These are phyloP conservation scores for Domatiomyces globalis DNA, from an alignment of 2,329 filamentous ascomycete genomes.

Conservation along the genomic window DNA sequence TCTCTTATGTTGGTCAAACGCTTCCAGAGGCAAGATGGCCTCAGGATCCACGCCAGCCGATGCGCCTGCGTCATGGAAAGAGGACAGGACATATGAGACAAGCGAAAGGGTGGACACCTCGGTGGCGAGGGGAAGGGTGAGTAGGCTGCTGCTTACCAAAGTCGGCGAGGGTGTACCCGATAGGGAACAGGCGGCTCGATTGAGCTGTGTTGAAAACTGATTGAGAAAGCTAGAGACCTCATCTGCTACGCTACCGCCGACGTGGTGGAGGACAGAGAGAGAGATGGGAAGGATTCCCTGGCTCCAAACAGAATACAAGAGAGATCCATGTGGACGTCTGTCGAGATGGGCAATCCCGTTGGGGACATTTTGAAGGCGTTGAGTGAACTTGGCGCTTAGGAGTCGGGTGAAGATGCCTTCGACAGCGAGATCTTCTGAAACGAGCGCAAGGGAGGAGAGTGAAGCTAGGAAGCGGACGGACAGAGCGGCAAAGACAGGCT, in stretches of 20 bases:
- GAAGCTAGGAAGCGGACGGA: slow-evolving; percentile 78
- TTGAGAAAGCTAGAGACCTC: slow-evolving; percentile 82
- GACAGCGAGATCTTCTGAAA: slow-evolving; percentile 82
- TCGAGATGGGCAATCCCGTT: slow-evolving; percentile 68
- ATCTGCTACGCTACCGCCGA: slow-evolving; percentile 66
- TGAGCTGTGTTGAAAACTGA: slow-evolving; percentile 68
- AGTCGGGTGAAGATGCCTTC: slow-evolving; percentile 72
- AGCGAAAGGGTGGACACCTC: slow-evolving; percentile 47
- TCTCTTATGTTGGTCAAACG: slow-evolving; percentile 50
- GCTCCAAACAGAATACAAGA: slow-evolving; percentile 81
- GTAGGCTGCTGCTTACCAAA: slow-evolving; percentile 27
- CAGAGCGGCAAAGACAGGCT: slow-evolving; percentile 81
- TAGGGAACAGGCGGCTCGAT: slow-evolving; percentile 57
- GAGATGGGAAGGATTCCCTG: slow-evolving; percentile 76
- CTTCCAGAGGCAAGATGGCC: slow-evolving; percentile 51
- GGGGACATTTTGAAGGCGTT: slow-evolving; percentile 50
- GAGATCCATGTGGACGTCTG: slow-evolving; percentile 48
- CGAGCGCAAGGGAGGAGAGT: slow-evolving; percentile 61
- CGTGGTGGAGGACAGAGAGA: slow-evolving; percentile 69
- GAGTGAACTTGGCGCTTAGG: slow-evolving; percentile 62
- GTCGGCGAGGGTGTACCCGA: slow-evolving; percentile 33
- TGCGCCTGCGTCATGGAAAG: slow-evolving; percentile 49
- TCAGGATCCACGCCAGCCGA: slow-evolving; percentile 42
- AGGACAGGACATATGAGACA: slow-evolving; percentile 56
- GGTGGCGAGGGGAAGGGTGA: slow-evolving; percentile 16